Evolutionary conservation across 208 protist species (phyloP), one percentile per base, ranked within the genome.

Genomic region (Crithidia fasciculata): DNA sequence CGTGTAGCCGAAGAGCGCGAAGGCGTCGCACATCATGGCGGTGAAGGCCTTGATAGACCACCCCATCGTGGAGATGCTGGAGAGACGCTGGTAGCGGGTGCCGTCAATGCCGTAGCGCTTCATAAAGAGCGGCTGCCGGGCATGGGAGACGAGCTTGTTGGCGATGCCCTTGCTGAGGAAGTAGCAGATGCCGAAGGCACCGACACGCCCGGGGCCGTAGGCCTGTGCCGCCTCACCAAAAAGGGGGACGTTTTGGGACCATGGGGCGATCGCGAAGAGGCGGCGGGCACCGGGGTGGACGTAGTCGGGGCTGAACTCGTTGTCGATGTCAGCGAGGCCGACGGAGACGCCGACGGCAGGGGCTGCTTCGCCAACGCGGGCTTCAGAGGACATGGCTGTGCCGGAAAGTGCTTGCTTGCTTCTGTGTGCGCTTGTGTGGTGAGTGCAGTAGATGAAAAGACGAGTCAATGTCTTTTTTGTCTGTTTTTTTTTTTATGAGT

Each of bases 21-120:
- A 84, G 41, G 81, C 67, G 61, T 92, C 90, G 63, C 79, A 87
- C 19, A 95, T 37, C 61, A 85, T 75, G n/a, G 83, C 90, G 39
- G 76, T 81, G 53, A 90, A 72, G 52, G 87, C 76, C 58, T 92
- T 95, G 61, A 92, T 78, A 10, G 90, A 88, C 80, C 82, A 90
- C 19, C 84, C 87, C 76, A 91, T 75, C 4, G 60, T 69, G 19
- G 71, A 62, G 61, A 92, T 70, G 56, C 54, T 73, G 6, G 69
- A 58, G 49, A 92, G 82, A 28, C 85, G 85, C 75, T 89, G 80
- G 55, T 91, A 92, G 18, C 74, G 70, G 44, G 52, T 57, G 10
- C 62, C 85, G 10, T 69, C 63, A 28, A 90, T 62, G 57, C 81
- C 79, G 68, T 74, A 89, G 56, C 81, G 80, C 9, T 80, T 60